Evolutionary conservation across 805 yeast species (phyloP).

Genomic region (Metschnikowia kunwiensis): DNA sequence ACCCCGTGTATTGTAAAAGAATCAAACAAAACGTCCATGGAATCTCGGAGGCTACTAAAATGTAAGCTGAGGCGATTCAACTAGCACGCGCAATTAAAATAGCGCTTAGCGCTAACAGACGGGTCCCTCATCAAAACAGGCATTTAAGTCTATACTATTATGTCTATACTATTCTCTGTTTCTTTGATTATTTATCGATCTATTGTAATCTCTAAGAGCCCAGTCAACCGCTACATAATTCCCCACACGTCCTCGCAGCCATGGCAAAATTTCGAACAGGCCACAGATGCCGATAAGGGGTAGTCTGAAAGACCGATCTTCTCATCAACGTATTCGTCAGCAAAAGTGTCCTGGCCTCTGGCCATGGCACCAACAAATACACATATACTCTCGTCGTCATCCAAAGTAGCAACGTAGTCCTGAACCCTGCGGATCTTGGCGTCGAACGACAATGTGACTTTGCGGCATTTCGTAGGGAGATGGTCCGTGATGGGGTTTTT

Average conservation of each 20-base stretch:
- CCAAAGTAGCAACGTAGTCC: slow-evolving; percentile 78
- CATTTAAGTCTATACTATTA: no score
- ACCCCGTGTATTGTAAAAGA: no score
- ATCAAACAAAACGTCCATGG: no score
- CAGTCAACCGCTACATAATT: slow-evolving; percentile 48
- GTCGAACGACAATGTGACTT: slow-evolving; percentile 87
- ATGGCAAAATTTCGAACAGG: slow-evolving; percentile 96
- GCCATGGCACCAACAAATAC: slow-evolving; percentile 99
- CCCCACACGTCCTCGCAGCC: slow-evolving; percentile 99
- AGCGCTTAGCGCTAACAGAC: no score
- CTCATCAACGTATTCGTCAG: slow-evolving; percentile 95
- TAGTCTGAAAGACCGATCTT: slow-evolving; percentile 93
- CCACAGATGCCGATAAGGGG: slow-evolving; percentile 95
- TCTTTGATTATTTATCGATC: no score
- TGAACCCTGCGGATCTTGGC: slow-evolving; percentile 85
- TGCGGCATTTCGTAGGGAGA: slow-evolving; percentile 92
- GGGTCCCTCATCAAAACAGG: no score
- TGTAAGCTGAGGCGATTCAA: no score
- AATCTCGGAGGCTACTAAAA: no score
- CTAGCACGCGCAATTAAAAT: no score
- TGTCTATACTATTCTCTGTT: background rate
- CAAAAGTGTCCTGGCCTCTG: slow-evolving; percentile 94
- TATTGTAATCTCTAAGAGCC: no score
- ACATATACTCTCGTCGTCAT: slow-evolving; percentile 89
- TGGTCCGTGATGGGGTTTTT: slow-evolving; percentile 97